Evolutionary conservation across 2,329 filamentous ascomycete species (phyloP).

Genomic region (Beauveria sp.): DNA sequence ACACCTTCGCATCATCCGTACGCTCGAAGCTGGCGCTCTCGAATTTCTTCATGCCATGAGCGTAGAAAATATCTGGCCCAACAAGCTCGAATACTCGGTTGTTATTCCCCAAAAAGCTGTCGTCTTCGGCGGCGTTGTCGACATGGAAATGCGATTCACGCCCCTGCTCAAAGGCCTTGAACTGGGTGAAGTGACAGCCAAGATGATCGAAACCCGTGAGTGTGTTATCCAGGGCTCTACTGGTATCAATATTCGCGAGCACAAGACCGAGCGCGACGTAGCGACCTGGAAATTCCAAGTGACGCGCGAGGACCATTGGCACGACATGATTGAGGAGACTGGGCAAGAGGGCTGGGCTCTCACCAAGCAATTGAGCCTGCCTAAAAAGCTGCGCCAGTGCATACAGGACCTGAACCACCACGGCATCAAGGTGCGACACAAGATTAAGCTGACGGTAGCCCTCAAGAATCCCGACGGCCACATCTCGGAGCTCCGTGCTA

Average conservation of each 20-base stretch:
- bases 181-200: slow-evolving; percentile 74
- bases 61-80: slow-evolving; percentile 95
- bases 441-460: slow-evolving; percentile 83
- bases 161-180: slow-evolving; percentile 83
- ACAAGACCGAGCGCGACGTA: slow-evolving; percentile 59
- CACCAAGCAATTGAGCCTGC: slow-evolving; percentile 60
- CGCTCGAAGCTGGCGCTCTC: slow-evolving; percentile 65
- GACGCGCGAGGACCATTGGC: slow-evolving; percentile 55
- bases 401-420: slow-evolving; percentile 84
- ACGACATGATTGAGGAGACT: slow-evolving; percentile 60
- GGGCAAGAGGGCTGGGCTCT: slow-evolving; percentile 59
- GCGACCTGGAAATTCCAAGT: slow-evolving; percentile 50
- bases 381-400: slow-evolving; percentile 74
- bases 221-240: slow-evolving; percentile 45
- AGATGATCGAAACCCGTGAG: slow-evolving; percentile 73
- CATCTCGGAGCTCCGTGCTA: slow-evolving; percentile 85
- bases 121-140: slow-evolving; percentile 82
- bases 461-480: slow-evolving; percentile 94
- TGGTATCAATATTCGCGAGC: slow-evolving; percentile 42
- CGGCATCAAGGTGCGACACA: slow-evolving; percentile 87
- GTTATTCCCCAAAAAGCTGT: slow-evolving; percentile 89
- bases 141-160: slow-evolving; percentile 78
- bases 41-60: slow-evolving; percentile 85
- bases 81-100: slow-evolving; percentile 95
- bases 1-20: slow-evolving; percentile 69